A percentile compares a stretch with the other conserved stretches of the same genome.
Evolutionary conservation across 2,329 filamentous ascomycete species (phyloP).

Genomic region (Exophiala viscosa): DNA sequence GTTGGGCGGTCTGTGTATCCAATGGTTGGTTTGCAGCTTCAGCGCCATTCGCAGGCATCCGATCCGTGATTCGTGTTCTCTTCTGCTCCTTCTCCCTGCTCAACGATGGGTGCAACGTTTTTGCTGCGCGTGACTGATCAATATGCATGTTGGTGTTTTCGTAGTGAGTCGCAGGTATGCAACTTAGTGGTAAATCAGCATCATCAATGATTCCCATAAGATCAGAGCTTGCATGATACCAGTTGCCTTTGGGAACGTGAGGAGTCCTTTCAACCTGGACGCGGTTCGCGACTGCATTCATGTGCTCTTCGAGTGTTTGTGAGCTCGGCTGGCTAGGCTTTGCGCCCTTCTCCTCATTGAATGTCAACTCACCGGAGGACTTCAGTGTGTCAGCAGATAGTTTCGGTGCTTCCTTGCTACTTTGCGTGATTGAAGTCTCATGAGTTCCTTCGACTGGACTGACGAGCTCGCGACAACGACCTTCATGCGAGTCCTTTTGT

Average conservation of each 20-base stretch:
- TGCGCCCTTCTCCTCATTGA: too few species aligned
- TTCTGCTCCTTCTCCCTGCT: neutral
- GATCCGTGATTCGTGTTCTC: too few species aligned
- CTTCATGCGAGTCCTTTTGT: too few species aligned
- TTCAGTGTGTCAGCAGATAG: neutral
- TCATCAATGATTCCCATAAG: neutral
- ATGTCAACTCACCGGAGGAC: neutral
- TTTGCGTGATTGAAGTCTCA: neutral
- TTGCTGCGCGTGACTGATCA: neutral
- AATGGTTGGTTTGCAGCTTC: too few species aligned
- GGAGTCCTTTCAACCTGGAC: conserved; percentile 14
- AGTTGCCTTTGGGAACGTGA: conserved; percentile 1
- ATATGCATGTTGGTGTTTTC: neutral
- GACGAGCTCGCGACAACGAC: too few species aligned
- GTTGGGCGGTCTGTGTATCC: too few species aligned
- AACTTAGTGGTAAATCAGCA: neutral
- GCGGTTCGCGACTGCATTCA: neutral
- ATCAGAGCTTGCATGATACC: neutral
- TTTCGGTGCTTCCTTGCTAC: neutral
- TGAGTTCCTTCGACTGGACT: too few species aligned
- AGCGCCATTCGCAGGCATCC: too few species aligned
- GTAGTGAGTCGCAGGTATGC: neutral
- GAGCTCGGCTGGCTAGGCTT: neutral
- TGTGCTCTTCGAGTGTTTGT: neutral
- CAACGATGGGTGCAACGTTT: neutral